Evolutionary conservation across 306 rosid species (phyloP), one percentile per base, ranked within the genome.

Genomic region (Acacia confusa): DNA sequence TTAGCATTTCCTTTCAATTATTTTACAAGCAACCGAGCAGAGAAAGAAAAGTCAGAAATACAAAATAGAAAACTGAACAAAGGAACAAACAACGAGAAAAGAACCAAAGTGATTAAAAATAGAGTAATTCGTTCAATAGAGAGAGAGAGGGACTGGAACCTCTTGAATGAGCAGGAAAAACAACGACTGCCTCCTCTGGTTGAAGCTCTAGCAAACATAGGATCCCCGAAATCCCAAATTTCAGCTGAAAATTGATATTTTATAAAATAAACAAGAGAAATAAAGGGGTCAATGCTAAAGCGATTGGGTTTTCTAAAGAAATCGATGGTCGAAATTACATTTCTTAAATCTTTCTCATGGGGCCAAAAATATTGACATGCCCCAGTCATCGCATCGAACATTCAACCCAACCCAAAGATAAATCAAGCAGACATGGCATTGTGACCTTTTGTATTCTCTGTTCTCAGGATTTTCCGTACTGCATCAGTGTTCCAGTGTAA

Each of bases 121-220:
- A 52, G 65, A 71, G 73, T 53, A 76, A 72, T 13, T 47, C 14
- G 36, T 68, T 38, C 16, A 4, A 41, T 1, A 69, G 17, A 22
- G 30, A 41, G 74, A n/a, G 34, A 38, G 72, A 13, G 53, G 4
- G 10, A 67, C 14, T 74, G 20, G 74, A 74, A 83, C 87, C 87
- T 81, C 12, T 32, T 83, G 73, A 74, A 66, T 41, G 77, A 34
- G 83, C 36, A 48, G 76, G 74, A 78, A 81, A 84, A 53, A 19
- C 79, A 28, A 9, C 66, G 77, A 43, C 72, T 83, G 70, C 74
- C 30, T 78, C 77, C 79, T 81, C 83, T 69, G 81, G 69, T 19
- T 74, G 78, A 81, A 75, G 84, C 83, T 63, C 75, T 68, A 69
- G 85, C 67, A 77, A 81, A 83, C 89, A 86, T 83, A 63, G 32